Evolutionary conservation across 768 basidiomycete species (phyloP), one percentile per base, ranked within the genome.

Genomic region (Phlegmacium glaucopus): DNA sequence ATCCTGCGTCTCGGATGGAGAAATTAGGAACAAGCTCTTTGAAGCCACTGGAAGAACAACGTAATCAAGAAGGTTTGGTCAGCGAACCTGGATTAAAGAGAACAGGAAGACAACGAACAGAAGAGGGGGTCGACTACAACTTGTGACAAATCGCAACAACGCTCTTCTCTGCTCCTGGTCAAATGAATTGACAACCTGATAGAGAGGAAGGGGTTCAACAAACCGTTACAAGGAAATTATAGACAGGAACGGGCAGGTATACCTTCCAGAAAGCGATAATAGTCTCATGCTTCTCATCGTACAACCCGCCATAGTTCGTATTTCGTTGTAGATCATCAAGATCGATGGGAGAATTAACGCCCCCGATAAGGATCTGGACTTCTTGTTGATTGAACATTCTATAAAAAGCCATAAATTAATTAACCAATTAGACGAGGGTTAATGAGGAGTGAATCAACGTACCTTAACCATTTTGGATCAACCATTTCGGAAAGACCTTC

Each of bases 331-430:
- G 66, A 64, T 99, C 94, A 12, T 86, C 82, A 7, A 97, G 53
- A 60, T 94, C 88, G 39, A 95, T 85, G 0, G 87, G 86, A 0
- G 89, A 73, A 50, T 94, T 87, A 27, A 89, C 87, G 6, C 91
- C 93, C 0, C 94, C 94, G 6, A 99, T 75, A 1, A 98, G 72
- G 40, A 95, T 86, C 61, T 94, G 93, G 4, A 97, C 73, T 65
- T 98, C 96, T 61, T 91, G 88, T 54, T 95, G 94, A 64, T 97
- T 95, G 70, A 98, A 99, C 90, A 98, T 94, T 38, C 92, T 90
- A 51, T 8, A 3, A 35, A 49, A 41, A 25, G 10, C 28, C 25
- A 37, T 17, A 30, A 28, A 15, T 15, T 6, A 16, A 10, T 45
- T 28, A 36, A 10, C 16, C 27, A 40, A 12, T 27, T 11, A 18